Evolutionary conservation across 805 yeast genomes (phyloP).

Genomic region (Yarrowia sp.): DNA sequence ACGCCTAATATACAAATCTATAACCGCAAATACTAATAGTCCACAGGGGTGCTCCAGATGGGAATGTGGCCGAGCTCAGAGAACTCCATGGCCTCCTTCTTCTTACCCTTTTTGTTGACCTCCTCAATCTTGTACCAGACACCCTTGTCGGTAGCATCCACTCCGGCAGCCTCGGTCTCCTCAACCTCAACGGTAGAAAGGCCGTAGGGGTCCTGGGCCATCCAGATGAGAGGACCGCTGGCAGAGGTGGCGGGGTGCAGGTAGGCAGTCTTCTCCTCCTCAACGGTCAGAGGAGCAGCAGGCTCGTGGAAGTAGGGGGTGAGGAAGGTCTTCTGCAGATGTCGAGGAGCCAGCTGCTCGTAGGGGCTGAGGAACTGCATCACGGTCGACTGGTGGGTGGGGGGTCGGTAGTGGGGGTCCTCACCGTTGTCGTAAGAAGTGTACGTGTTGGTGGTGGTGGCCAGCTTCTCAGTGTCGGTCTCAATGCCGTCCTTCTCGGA

Average conservation of each 20-base stretch:
- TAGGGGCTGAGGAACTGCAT: slow-evolving; percentile 64
- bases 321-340: slow-evolving; percentile 45
- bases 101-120: slow-evolving; percentile 53
- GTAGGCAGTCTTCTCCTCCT: slow-evolving; percentile 68
- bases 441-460: slow-evolving; percentile 31
- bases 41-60: slow-evolving; percentile 42
- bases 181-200: slow-evolving; percentile 68
- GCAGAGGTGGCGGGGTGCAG: slow-evolving; percentile 76
- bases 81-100: slow-evolving; percentile 56
- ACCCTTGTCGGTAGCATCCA: slow-evolving; percentile 71
- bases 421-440: slow-evolving; percentile 14
- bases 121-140: slow-evolving; percentile 59
- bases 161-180: slow-evolving; percentile 58
- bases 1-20: slow-evolving; percentile 37
- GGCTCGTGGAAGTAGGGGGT: slow-evolving; percentile 48
- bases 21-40: slow-evolving; percentile 39
- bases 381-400: slow-evolving; percentile 44
- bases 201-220: slow-evolving; percentile 89
- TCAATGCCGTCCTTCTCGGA: slow-evolving; percentile 14
- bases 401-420: slow-evolving; percentile 27
- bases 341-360: slow-evolving; percentile 55
- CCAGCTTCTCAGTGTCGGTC: slow-evolving; percentile 18
- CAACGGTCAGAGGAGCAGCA: slow-evolving; percentile 48
- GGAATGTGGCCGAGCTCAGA: slow-evolving; percentile 42
- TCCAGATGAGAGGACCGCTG: slow-evolving; percentile 81